phyloP scores from a whole-genome alignment of 257 asterid genomes.

The Penstemon davidsonii region DNA sequence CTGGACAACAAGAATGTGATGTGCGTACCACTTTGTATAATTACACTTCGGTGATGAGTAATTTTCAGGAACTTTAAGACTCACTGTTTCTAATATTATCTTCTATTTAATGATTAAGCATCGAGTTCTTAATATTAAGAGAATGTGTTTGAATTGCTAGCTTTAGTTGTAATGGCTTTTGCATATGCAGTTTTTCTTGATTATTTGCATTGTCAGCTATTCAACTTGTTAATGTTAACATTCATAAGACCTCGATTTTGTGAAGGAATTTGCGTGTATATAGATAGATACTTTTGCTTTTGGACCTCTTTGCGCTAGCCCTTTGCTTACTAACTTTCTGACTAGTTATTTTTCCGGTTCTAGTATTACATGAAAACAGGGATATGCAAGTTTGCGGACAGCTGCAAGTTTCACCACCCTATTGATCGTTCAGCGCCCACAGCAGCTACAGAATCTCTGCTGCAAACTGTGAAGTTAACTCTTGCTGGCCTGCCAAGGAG shows the following conservation, averaged over 20 bases:
- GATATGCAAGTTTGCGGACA: conserved; percentile 76
- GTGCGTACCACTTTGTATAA: conserved; percentile 48
- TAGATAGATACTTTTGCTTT: conserved; percentile 3
- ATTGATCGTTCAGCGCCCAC: conserved; percentile 59
- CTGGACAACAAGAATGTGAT: conserved; percentile 88
- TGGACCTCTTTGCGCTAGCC: conserved; percentile 17
- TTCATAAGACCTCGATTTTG: neutral
- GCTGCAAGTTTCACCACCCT: conserved; percentile 93
- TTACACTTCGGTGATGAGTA: conserved; percentile 2
- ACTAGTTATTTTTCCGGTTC: conserved; percentile 20
- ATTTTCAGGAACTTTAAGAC: conserved; percentile 2
- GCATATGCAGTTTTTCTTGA: conserved; percentile 5
- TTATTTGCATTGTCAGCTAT: conserved; percentile 16
- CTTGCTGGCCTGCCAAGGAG: conserved; percentile 96
- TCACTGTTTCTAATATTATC: conserved; percentile 14
- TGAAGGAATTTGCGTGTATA: conserved; percentile 16
- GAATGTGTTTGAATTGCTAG: conserved; percentile 18
- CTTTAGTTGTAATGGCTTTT: conserved; percentile 4
- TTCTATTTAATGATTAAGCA: conserved; percentile 3
- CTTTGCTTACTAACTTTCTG: conserved; percentile 7
- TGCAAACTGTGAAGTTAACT: conserved; percentile 66
- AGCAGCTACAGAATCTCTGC: conserved; percentile 41
- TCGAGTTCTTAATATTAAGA: neutral
- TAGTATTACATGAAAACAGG: conserved; percentile 96
- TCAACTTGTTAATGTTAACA: conserved; percentile 13